Evolutionary conservation across 2,329 filamentous ascomycete species (phyloP), one percentile per base, ranked within the genome.

Genomic region (Penicillium corylophilum): DNA sequence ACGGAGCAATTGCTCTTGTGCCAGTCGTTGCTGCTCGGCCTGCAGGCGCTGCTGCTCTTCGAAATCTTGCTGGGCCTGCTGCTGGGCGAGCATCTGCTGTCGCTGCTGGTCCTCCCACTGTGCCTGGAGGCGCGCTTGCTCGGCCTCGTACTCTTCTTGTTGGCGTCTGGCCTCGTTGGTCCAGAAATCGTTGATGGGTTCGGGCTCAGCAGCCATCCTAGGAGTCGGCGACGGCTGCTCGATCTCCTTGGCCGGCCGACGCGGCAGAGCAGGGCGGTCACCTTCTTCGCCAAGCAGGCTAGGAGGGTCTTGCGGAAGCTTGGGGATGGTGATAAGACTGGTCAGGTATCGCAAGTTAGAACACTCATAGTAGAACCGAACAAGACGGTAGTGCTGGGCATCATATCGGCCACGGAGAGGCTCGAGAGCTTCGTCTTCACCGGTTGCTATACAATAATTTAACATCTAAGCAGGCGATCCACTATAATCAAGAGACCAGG

Each of bases 281-380:
- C 93, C 90, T 55, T 95, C 91, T 65, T 95, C 91, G 18, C 85
- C 84, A 15, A 96, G 80, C 35, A 97, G 79, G 64, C 90, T 97
- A 0, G 94, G 94, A 0, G 94, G 89, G 50, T 97, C 92, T 74
- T 95, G 90, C 0, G 94, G 92, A 45, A 99, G 82, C 71, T 96
- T 97, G 1, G 94, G 94, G 6, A 99, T 90, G 1, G 90, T 95
- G 67, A 99, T 97, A 46, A 99, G 79, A 65, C 91, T 96, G 13
- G 94, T 99, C 44, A 99, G 82, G 70, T 99, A 99, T 62, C 94
- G 88, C 49, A 99, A 81, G 71, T 97, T 99, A 10, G 94, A 96
- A 74, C 94, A 99, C 75, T 99, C 94, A 74, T 97, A 97, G 76
- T 99, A 99, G 75, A 97, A 99, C 68, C 95, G 94, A 68, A 96